Evolutionary conservation across 768 basidiomycete species (phyloP).

Genomic region (Psilocybe subaeruginosa): DNA sequence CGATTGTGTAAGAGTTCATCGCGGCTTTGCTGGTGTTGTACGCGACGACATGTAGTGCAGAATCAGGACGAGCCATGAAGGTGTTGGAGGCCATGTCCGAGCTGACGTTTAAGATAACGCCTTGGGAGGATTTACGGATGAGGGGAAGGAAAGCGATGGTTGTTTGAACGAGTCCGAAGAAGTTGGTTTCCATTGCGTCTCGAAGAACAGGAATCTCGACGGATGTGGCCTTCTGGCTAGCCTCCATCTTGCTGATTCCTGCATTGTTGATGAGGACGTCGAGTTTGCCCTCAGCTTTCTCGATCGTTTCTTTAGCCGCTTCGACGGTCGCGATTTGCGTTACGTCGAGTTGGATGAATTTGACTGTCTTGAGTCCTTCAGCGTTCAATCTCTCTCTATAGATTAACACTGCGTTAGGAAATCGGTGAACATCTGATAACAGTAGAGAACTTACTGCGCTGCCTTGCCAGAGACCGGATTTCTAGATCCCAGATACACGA

Average conservation of each 20-base stretch:
- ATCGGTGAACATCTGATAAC: background rate
- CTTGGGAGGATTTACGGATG: conserved; percentile 34
- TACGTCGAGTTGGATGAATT: conserved; percentile 43
- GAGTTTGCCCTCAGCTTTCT: conserved; percentile 40
- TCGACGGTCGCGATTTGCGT: conserved; percentile 35
- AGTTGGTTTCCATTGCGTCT: conserved; percentile 43
- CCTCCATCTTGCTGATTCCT: conserved; percentile 28
- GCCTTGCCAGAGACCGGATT: conserved; percentile 41
- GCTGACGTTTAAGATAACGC: conserved; percentile 43
- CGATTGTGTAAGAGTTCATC: conserved; percentile 60
- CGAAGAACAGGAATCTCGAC: conserved; percentile 36
- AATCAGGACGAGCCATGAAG: conserved; percentile 32
- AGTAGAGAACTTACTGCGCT: conserved; percentile 34
- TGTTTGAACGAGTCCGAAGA: conserved; percentile 46
- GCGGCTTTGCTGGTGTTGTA: conserved; percentile 79
- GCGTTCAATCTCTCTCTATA: conserved; percentile 33
- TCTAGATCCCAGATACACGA: conserved; percentile 46
- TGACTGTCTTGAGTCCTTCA: conserved; percentile 32
- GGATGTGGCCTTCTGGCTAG: conserved; percentile 34
- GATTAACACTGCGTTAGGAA: background rate
- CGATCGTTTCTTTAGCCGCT: conserved; percentile 37
- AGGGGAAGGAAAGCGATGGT: conserved; percentile 45
- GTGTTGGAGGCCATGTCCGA: conserved; percentile 50
- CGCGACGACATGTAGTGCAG: conserved; percentile 37
- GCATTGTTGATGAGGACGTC: conserved; percentile 53